These are phyloP conservation scores for Chaetomiaceae sp. DNA, from an alignment of 2,329 filamentous ascomycete species.

Conservation along the genomic window DNA sequence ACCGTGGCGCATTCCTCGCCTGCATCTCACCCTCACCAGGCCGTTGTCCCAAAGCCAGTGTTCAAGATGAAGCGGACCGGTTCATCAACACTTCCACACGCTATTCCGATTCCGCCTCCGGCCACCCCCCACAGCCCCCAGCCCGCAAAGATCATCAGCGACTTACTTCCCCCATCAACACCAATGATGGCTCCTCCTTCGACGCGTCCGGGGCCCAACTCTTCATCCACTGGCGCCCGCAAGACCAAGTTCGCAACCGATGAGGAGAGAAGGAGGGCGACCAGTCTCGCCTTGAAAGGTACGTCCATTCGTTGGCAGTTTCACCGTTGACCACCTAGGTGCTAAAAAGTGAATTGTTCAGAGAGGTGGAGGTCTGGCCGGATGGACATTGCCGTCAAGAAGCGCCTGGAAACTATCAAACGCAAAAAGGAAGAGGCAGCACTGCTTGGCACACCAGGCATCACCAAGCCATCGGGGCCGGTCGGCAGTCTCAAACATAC, in stretches of 20 bases:
- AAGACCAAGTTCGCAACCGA: conserved; percentile 15
- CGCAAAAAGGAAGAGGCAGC: conserved; percentile 8
- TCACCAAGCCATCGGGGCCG: not conserved
- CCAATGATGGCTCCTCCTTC: not conserved
- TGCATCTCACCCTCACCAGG: not conserved
- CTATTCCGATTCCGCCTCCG: not conserved
- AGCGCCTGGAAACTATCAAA: conserved; percentile 17
- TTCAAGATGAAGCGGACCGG: conserved; percentile 17
- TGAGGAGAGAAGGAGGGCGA: conserved; percentile 18
- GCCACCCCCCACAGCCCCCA: not conserved
- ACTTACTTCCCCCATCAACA: conserved; percentile 9
- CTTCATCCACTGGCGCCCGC: not conserved
- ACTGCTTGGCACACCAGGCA: not conserved
- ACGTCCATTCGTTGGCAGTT: not conserved
- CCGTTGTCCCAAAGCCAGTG: not conserved
- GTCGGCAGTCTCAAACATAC: not conserved
- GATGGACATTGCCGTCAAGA: conserved; percentile 22
- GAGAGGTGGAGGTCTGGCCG: conserved; percentile 24
- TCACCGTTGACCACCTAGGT: not conserved
- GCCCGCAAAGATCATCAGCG: conserved; percentile 18
- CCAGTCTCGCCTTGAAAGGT: conserved; percentile 17
- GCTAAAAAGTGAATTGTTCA: conserved; percentile 1
- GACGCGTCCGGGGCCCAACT: not conserved
- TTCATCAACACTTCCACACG: not conserved
- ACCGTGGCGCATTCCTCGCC: not conserved